A percentile compares a stretch with the other conserved stretches of the same genome.
phyloP scores from a whole-genome alignment of 306 rosid genomes.

The Luffa acutangula region DNA sequence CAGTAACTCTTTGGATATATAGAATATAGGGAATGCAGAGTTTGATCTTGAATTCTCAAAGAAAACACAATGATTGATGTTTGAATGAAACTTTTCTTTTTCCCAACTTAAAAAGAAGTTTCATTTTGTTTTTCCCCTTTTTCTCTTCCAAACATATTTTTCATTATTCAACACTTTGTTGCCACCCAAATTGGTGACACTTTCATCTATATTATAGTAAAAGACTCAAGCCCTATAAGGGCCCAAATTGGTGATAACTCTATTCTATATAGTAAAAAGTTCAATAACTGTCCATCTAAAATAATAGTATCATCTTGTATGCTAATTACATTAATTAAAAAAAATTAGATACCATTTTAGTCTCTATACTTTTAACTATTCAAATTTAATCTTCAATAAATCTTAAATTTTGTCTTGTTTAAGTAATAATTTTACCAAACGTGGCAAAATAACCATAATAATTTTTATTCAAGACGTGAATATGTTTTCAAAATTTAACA shows the following conservation, averaged over 20 bases:
- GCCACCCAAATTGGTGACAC: not conserved
- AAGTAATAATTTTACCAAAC: too few species aligned
- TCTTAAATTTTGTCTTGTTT: too few species aligned
- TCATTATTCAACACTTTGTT: not conserved
- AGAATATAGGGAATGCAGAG: not conserved
- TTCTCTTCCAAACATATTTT: not conserved
- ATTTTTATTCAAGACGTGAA: too few species aligned
- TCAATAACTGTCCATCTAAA: not conserved
- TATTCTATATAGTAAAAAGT: too few species aligned
- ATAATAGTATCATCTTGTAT: not conserved
- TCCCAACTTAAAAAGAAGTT: not conserved
- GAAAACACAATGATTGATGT: not conserved
- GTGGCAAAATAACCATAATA: too few species aligned
- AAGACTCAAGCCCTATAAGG: not conserved
- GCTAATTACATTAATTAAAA: not conserved
- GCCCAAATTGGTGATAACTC: not conserved
- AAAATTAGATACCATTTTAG: too few species aligned
- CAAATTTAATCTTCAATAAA: too few species aligned
- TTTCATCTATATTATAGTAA: not conserved
- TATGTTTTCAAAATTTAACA: too few species aligned
- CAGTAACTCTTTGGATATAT: not conserved
- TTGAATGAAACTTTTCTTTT: not conserved
- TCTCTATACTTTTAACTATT: too few species aligned
- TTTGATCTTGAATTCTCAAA: not conserved
- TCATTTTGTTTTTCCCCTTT: not conserved